Conservation (phyloP, 192 early-diverging fungal species). For the Coemansia sp. region DNA sequence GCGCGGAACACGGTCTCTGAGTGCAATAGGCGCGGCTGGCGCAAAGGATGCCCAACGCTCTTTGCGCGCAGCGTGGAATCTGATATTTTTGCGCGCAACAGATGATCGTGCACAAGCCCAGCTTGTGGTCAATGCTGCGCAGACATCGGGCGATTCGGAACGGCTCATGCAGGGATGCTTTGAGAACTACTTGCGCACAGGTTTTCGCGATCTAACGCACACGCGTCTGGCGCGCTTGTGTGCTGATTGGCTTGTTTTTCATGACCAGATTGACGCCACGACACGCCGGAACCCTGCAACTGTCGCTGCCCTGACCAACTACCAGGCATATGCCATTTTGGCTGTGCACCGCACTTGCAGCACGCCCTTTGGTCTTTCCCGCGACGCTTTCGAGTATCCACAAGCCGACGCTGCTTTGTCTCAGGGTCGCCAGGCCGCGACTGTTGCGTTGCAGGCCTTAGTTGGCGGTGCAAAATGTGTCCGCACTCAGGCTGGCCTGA, state of each 20-base stretch:
- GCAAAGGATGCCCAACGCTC: slow-evolving; percentile 79
- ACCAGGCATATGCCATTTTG: slow-evolving; percentile 68
- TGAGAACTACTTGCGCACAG: slow-evolving; percentile 84
- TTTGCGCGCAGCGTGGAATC: slow-evolving; percentile 79
- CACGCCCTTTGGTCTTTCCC: slow-evolving; percentile 55
- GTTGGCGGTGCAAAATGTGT: slow-evolving; percentile 55
- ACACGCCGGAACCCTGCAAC: slow-evolving; percentile 19
- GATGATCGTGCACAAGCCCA: slow-evolving; percentile 21
- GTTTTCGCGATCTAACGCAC: slow-evolving; percentile 72
- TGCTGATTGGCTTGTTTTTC: slow-evolving; percentile 76
- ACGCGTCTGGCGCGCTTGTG: slow-evolving; percentile 64
- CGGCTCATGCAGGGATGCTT: slow-evolving; percentile 88
- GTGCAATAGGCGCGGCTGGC: slow-evolving; percentile 56
- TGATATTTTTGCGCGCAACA: slow-evolving; percentile 63
- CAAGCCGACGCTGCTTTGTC: slow-evolving; percentile 71
- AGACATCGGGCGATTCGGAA: slow-evolving; percentile 74
- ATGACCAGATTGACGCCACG: slow-evolving; percentile 64
- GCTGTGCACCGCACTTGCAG: slow-evolving; percentile 83
- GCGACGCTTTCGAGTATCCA: slow-evolving; percentile 70
- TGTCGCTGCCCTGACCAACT: slow-evolving; percentile 60
- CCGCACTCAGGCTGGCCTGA: slow-evolving; percentile 50
- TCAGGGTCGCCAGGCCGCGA: slow-evolving; percentile 52
- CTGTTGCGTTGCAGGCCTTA: slow-evolving; percentile 53
- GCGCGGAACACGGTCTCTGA: slow-evolving; percentile 46
- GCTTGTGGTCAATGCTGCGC: slow-evolving; percentile 52